Evolutionary conservation across 805 yeast species (phyloP).

Genomic region (Candida broadrunensis): DNA sequence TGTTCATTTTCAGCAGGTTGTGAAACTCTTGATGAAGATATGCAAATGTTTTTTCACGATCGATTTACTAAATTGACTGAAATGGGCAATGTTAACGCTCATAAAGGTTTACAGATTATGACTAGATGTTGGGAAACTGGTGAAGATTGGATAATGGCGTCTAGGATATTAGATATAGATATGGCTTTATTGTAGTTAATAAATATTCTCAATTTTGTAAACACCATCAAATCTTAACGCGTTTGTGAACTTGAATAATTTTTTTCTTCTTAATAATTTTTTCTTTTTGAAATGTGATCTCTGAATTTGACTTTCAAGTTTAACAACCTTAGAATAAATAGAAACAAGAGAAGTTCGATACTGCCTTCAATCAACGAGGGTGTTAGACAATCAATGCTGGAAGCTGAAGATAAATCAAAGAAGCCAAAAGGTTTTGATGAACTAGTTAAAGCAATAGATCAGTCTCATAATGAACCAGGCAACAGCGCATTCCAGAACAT

Average conservation of each 20-base stretch:
- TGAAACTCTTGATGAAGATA: constrained; percentile 41
- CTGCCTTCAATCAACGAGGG: no score
- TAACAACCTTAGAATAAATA: no score
- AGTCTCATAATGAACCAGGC: constrained; percentile 23
- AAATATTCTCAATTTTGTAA: no score
- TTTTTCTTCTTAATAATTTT: no score
- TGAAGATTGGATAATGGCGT: constrained; percentile 50
- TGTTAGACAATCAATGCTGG: not conserved
- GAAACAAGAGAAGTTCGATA: no score
- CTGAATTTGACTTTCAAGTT: no score
- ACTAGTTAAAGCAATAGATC: constrained; percentile 19
- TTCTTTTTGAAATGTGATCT: no score
- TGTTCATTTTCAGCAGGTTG: constrained; percentile 59
- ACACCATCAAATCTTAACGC: no score
- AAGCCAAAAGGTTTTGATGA: constrained; percentile 19
- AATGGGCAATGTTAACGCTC: constrained; percentile 42
- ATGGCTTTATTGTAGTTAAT: constrained; percentile 37
- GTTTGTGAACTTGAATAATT: no score
- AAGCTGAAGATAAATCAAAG: not conserved
- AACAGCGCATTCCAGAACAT: constrained; percentile 23
- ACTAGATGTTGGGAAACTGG: constrained; percentile 52
- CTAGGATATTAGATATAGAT: constrained; percentile 40
- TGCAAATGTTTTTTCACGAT: constrained; percentile 32
- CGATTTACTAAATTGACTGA: constrained; percentile 41
- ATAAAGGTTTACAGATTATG: constrained; percentile 48